These are phyloP conservation scores for Suillus subalutaceus DNA, from an alignment of 768 basidiomycete species.

Conservation along the genomic window DNA sequence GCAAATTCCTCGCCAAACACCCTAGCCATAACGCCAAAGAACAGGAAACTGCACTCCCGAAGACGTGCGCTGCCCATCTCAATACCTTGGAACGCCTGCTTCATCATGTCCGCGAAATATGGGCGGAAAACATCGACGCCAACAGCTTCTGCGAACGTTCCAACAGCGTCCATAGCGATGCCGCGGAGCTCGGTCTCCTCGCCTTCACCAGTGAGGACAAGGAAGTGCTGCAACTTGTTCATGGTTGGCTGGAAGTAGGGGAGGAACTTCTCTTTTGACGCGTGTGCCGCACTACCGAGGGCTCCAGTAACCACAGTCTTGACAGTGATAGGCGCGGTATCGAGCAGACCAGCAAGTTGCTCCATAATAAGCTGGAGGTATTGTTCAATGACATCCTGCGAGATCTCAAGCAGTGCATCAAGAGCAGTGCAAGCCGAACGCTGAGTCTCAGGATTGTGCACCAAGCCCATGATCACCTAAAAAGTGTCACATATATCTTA, in stretches of 20 bases:
- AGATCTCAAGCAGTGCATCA: conserved; percentile 93
- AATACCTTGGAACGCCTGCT: conserved; percentile 88
- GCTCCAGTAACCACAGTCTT: conserved; percentile 97
- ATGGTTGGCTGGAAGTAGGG: conserved; percentile 96
- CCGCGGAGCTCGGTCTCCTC: conserved; percentile 95
- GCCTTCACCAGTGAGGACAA: conserved; percentile 81
- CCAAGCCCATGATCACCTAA: conserved; percentile 88
- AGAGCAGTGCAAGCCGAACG: conserved; percentile 95
- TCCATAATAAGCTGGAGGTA: conserved; percentile 97
- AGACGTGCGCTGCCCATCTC: conserved; percentile 85
- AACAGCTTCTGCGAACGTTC: conserved; percentile 96
- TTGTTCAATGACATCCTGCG: conserved; percentile 86
- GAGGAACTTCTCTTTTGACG: conserved; percentile 86
- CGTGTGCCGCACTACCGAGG: conserved; percentile 97
- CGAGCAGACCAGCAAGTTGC: conserved; percentile 82
- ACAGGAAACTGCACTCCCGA: conserved; percentile 94
- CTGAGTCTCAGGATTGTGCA: conserved; percentile 86
- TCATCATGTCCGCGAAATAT: conserved; percentile 97
- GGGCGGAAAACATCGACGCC: conserved; percentile 93
- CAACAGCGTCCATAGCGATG: conserved; percentile 98
- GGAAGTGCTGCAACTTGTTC: conserved; percentile 85
- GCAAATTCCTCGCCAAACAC: conserved; percentile 96
- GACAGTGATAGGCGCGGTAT: conserved; percentile 82
- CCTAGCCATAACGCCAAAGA: conserved; percentile 98
- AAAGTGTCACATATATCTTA: conserved; percentile 1